Conservation (phyloP, 257 asterid genomes). For the Solanum paucissectum region DNA sequence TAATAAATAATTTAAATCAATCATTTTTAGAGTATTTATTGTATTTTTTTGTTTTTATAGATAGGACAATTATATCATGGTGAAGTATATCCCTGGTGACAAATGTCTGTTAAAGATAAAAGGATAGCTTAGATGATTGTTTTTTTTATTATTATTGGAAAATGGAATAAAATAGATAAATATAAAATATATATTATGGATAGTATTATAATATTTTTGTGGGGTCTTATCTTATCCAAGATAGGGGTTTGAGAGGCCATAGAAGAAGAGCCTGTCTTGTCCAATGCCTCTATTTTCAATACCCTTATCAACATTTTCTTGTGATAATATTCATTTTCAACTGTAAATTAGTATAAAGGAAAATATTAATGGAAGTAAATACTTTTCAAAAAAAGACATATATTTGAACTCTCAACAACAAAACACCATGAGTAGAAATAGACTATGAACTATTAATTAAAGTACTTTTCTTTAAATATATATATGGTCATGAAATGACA, state of each 20-base stretch:
- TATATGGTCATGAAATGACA: neutral
- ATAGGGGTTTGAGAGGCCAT: slow-evolving; percentile 31
- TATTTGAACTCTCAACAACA: neutral
- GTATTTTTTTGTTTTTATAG: neutral
- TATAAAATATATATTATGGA: neutral
- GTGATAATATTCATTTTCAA: neutral
- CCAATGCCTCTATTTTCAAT: slow-evolving; percentile 16
- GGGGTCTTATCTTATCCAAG: slow-evolving; percentile 53
- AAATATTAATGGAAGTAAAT: neutral
- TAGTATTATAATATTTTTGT: neutral
- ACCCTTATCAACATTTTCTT: slow-evolving; percentile 25
- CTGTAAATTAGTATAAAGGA: neutral
- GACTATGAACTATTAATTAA: neutral
- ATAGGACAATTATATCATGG: neutral
- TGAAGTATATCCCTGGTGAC: neutral
- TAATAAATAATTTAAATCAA: neutral
- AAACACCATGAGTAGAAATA: neutral
- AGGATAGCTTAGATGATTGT: neutral
- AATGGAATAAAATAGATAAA: neutral
- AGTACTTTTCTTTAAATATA: neutral
- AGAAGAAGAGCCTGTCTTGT: slow-evolving; percentile 23
- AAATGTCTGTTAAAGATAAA: neutral
- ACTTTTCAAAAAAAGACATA: neutral
- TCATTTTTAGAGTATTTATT: no score
- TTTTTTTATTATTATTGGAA: neutral